Evolutionary conservation across 306 rosid genomes (phyloP), one percentile per base, ranked within the genome.

Genomic region (Prunus persica): DNA sequence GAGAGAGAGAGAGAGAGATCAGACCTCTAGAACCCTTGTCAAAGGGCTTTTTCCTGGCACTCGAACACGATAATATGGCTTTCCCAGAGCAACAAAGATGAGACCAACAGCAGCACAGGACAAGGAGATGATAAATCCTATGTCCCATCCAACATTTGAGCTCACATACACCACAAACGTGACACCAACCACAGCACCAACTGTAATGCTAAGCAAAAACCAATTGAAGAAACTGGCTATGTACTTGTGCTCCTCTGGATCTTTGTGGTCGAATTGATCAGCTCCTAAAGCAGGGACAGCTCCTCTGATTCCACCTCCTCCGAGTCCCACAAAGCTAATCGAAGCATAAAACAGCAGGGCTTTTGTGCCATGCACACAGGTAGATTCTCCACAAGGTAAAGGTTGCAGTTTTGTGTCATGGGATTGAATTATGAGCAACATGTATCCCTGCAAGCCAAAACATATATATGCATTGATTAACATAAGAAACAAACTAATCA

Each of bases 291-390:
- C 88, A 8, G 91, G 91, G 11, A 87, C 82, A 63, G 88, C 82
- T 3, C 89, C 91, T 77, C 89, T 77, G 56, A 87, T 81, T 32
- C 89, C 89, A 63, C 93, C 88, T 68, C 86, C 89, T 65, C 93
- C 89, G 11, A 89, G 88, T 30, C 81, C 93, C 19, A 85, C 22
- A 58, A 89, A 80, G 78, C 82, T 75, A 68, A 89, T 72, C 19
- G 89, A 79, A 68, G 82, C 64, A n/a, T 85, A 87, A 19, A 85
- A 77, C 9, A 83, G 82, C 30, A 76, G 49, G 18, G 91, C 87
- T 38, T 83, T 85, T 41, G 68, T 66, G 18, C 93, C 88, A 62
- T 81, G 84, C 34, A 87, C 80, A 58, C 93, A 87, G 15, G 11
- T 85, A 20, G 77, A 4, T 62, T 81, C 24, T 38, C 74, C 80